Evolutionary conservation across 2,329 filamentous ascomycete species (phyloP), one percentile per base, ranked within the genome.

Genomic region (Nigrospora oryzae): DNA sequence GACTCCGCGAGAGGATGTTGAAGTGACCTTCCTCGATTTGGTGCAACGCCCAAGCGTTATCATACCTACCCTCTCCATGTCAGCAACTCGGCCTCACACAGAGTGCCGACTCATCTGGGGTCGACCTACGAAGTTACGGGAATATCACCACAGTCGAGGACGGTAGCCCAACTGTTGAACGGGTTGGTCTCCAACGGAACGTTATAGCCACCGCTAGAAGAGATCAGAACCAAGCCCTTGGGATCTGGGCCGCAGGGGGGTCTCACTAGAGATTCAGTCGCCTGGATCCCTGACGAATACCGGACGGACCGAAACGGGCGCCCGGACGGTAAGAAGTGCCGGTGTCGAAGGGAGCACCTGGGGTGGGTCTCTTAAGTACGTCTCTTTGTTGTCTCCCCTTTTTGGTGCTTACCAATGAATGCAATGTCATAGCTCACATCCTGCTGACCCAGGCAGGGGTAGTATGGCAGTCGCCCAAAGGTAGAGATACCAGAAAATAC

Each of bases 401-500:
- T n/a, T n/a, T n/a, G 37, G n/a, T 14, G 44, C 68, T 42, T 62
- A 84, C 85, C 87, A 42, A 93, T 78, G 63, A 94, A 93, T 1
- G 88, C 88, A 63, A 94, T 90, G 52, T 94, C 88, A 55, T 85
- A 94, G 56, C 82, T 79, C 52, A 84, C 81, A 23, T 80, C 74
- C 36, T 79, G 73, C 49, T 76, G 82, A n/a, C 77, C 71, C 4
- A 94, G 71, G 60, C 88, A 94, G 3, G 86, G 85, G 46, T 75
- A 78, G 65, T 94, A 93, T 6, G 83, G 81, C 36, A 93, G 68
- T 42, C 86, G 81, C 11, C 86, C 88, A 59, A 93, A 93, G 8
- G 88, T 94, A 1, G 84, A 86, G 57, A 94, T 93, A 28, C 88
- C 88, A 1, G 86, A 91, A 66, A 93, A 94, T 46, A 93, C 86